Base-by-base conservation (phyloP, 2,329 filamentous ascomycete species). In the Pestalotiopsis fici region DNA sequence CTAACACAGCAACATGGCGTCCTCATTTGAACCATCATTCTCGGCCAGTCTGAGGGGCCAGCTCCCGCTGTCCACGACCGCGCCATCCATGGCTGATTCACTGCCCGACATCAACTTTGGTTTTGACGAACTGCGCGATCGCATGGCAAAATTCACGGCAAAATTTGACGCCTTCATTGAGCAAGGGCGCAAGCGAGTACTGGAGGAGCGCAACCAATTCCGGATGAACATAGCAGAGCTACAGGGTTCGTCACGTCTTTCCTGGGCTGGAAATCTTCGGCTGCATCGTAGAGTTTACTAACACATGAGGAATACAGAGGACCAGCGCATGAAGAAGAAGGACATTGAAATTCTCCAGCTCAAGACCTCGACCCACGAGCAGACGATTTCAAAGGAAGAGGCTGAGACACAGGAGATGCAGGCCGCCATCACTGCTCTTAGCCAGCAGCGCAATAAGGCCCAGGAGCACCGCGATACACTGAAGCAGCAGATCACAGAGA, bases 101-200 rank as follows among this genome's bases (percentile, higher is more conserved):
- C 88, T 99, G 9, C 96, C 96, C 43, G 93, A 87, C 78, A 93
- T 97, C 79, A 94, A 97, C 80, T 98, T 99, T 79, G 94, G 94
- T 67, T 98, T 98, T 79, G 95, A 98, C 74, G 94, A 98, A 73
- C 82, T 99, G 77, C 95, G 95, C 81, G 94, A 95, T 75, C 93
- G 94, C 81, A 98, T 99, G 96, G 88, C 91, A 65, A 93, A 93
- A 70, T 99, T 99, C 78, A 98, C 93, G 0, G 87, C 89, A 9
- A 92, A 90, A 73, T 99, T 99, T 74, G 96, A 99, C 77, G 90
- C 91, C 0, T 98, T 98, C 74, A 98, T 99, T 70, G 95, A 97
- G 76, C 90, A 93, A 71, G 94, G 95, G 0, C 88, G 95, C 62
- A 97, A 97, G 80, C 89, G 93, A 65, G 93, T 98, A 0, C 80